Percentiles rank a stretch among this genome's conserved stretches.
phyloP scores from a whole-genome alignment of 768 basidiomycete genomes.

The Xerocomus spinulosus region DNA sequence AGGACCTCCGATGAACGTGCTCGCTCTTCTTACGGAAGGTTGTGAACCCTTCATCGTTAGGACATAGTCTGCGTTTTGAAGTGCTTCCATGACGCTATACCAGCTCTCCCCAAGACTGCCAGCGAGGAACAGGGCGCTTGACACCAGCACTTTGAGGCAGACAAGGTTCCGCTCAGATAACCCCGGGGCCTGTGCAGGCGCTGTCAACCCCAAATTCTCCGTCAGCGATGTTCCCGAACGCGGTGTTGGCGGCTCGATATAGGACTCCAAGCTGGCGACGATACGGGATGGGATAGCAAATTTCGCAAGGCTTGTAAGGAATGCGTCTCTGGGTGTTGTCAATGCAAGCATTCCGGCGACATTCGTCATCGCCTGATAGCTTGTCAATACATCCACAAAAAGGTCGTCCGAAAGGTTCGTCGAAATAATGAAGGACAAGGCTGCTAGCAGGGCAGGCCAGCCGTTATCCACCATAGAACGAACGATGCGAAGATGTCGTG shows the following conservation, averaged over 20 bases:
- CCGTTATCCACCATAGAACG: conserved; percentile 78
- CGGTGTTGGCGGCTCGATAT: conserved; percentile 52
- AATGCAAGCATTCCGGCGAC: conserved; percentile 88
- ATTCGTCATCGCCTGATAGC: conserved; percentile 80
- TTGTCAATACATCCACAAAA: conserved; percentile 80
- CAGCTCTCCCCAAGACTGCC: conserved; percentile 87
- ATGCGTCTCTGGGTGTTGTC: conserved; percentile 85
- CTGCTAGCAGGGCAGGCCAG: conserved; percentile 92
- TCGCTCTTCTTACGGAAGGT: conserved; percentile 30
- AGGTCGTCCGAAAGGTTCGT: conserved; percentile 91
- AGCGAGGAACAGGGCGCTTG: conserved; percentile 74
- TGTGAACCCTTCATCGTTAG: conserved; percentile 56
- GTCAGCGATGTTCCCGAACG: conserved; percentile 54
- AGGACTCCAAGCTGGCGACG: conserved; percentile 74
- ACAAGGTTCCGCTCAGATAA: conserved; percentile 88
- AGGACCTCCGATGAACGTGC: conserved; percentile 31
- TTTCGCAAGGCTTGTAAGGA: conserved; percentile 86
- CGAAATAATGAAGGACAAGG: conserved; percentile 81
- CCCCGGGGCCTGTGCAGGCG: conserved; percentile 55
- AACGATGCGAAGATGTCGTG: conserved; percentile 57
- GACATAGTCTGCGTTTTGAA: conserved; percentile 95
- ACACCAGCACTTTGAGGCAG: conserved; percentile 79
- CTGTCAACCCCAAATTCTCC: conserved; percentile 62
- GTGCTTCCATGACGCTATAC: conserved; percentile 84
- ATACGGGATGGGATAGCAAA: conserved; percentile 88